Conservation (phyloP, 371 early-diverging fungal species). For the Fennellomyces sp. region DNA sequence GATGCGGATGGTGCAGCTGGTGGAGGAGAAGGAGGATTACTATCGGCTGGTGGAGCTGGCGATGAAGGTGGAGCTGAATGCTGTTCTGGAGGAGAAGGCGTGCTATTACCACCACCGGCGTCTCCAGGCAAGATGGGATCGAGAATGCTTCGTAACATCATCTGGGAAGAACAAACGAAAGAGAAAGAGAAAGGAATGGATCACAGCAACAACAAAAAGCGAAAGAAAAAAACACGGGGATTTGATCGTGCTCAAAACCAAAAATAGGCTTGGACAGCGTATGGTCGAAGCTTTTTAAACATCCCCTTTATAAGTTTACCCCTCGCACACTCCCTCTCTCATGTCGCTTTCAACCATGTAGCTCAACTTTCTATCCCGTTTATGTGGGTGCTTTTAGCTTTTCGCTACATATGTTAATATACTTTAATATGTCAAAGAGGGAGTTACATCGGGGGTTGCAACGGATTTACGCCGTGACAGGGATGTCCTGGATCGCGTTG, state of each 20-base stretch:
- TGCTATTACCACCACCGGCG: background rate
- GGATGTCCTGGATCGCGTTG: slow-evolving; percentile 37
- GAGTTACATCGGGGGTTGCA: background rate
- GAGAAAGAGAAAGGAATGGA: background rate
- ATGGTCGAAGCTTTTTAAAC: background rate
- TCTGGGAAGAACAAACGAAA: background rate
- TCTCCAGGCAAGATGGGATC: background rate
- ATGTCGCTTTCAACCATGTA: background rate
- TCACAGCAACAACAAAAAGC: background rate
- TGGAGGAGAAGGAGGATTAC: background rate
- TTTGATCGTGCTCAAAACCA: background rate
- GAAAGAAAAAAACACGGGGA: background rate
- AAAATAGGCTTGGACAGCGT: background rate
- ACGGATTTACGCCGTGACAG: slow-evolving; percentile 4
- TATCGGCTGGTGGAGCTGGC: background rate
- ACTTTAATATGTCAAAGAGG: background rate
- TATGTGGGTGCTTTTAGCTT: background rate
- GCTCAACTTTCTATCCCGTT: background rate
- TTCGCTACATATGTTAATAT: no score
- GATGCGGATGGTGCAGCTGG: background rate
- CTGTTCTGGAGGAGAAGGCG: background rate
- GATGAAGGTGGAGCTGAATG: background rate
- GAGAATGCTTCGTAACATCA: background rate
- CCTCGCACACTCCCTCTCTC: background rate
- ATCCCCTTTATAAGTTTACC: background rate